These are phyloP conservation scores for Clarkia xantiana DNA, from an alignment of 345 rosid species.

Conservation along the genomic window DNA sequence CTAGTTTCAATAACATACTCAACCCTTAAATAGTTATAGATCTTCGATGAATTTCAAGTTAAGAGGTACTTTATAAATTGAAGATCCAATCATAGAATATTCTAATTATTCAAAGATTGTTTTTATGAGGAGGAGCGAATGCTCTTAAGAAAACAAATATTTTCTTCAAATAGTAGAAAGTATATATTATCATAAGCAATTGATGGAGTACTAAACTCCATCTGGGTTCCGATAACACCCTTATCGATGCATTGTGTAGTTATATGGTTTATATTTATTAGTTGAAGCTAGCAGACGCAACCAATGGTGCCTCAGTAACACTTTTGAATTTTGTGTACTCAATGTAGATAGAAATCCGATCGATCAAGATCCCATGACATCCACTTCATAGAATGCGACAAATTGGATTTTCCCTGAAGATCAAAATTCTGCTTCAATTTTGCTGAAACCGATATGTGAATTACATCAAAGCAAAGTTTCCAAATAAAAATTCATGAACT, in stretches of 20 bases:
- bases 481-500: constrained; percentile 21
- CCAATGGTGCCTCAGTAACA: constrained; percentile 13
- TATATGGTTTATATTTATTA: constrained; percentile 14
- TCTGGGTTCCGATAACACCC: constrained; percentile 30
- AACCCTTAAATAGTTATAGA: constrained; percentile 9
- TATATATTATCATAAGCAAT: constrained; percentile 21
- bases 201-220: constrained; percentile 22
- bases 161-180: constrained; percentile 20
- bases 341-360: constrained; percentile 21
- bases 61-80: constrained; percentile 32
- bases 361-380: constrained; percentile 27
- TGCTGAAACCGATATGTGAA: constrained; percentile 20
- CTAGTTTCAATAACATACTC: constrained; percentile 8
- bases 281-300: constrained; percentile 7
- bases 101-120: constrained; percentile 27
- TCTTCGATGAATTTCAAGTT: constrained; percentile 24
- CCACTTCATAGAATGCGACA: constrained; percentile 37
- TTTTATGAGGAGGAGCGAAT: constrained; percentile 21
- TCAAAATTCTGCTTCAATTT: constrained; percentile 15
- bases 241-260: constrained; percentile 24
- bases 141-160: constrained; percentile 25
- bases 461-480: constrained; percentile 31
- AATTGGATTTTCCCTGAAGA: constrained; percentile 10
- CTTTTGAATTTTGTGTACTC: constrained; percentile 16
- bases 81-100: constrained; percentile 32